phyloP scores from a whole-genome alignment of 2,329 filamentous ascomycete species.

The Phialophora expanda region DNA sequence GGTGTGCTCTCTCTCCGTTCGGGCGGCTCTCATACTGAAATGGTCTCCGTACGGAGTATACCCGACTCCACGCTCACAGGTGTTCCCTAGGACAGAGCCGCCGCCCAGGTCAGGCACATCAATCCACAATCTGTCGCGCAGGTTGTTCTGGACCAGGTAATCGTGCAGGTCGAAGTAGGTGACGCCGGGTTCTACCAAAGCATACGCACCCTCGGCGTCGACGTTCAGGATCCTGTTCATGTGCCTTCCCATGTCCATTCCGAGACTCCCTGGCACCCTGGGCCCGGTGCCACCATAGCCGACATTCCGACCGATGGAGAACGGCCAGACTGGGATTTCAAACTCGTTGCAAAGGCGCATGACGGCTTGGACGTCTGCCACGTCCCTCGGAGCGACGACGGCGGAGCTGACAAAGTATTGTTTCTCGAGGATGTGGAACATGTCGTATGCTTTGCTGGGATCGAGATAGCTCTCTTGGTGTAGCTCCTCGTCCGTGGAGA shows the following conservation, averaged over 20 bases:
- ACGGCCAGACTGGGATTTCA: constrained; percentile 45
- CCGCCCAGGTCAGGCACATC: constrained; percentile 58
- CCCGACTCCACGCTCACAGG: constrained; percentile 52
- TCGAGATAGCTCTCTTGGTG: constrained; percentile 41
- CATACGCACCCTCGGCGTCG: constrained; percentile 43
- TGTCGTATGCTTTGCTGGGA: constrained; percentile 49
- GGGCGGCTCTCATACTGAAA: constrained; percentile 44
- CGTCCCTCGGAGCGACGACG: constrained; percentile 42
- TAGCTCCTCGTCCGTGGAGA: constrained; percentile 34
- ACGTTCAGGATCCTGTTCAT: constrained; percentile 46
- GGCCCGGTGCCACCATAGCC: constrained; percentile 59
- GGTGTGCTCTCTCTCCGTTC: constrained; percentile 50
- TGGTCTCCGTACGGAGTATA: constrained; percentile 50
- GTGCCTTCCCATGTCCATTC: constrained; percentile 53
- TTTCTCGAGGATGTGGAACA: constrained; percentile 49
- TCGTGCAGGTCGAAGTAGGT: constrained; percentile 54
- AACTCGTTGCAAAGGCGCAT: constrained; percentile 44
- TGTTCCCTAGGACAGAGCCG: constrained; percentile 59
- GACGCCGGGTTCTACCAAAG: constrained; percentile 51
- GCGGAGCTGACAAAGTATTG: constrained; percentile 55
- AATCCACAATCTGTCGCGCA: constrained; percentile 53
- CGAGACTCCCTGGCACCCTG: constrained; percentile 51
- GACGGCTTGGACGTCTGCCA: constrained; percentile 44
- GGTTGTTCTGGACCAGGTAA: constrained; percentile 49
- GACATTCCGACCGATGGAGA: constrained; percentile 51